Conservation (phyloP, 2,329 filamentous ascomycete genomes). For the Aspergillus brunneoviolaceus region DNA sequence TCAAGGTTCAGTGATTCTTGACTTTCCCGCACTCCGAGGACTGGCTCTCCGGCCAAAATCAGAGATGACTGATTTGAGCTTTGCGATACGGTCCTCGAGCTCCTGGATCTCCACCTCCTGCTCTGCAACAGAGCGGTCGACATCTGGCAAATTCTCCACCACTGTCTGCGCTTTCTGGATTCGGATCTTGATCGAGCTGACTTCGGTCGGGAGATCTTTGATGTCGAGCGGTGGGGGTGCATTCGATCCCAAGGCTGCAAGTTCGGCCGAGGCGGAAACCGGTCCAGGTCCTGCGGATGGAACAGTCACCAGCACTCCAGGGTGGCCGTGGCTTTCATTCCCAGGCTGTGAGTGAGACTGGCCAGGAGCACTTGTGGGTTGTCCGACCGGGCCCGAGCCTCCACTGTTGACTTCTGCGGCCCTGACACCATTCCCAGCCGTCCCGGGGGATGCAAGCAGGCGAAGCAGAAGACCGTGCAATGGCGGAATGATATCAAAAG, state of each 20-base stretch:
- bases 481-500: constrained; percentile 81
- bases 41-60: constrained; percentile 41
- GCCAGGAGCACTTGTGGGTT: constrained; percentile 8
- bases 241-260: constrained; percentile 26
- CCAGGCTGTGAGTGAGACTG: constrained; percentile 25
- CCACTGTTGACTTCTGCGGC: constrained; percentile 24
- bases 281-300: constrained; percentile 32
- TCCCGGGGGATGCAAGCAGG: constrained; percentile 56
- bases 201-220: constrained; percentile 77
- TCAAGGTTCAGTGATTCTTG: constrained; percentile 9
- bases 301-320: constrained; percentile 26
- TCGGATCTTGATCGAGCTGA: constrained; percentile 77
- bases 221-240: constrained; percentile 54
- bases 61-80: constrained; percentile 41
- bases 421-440: constrained; percentile 37
- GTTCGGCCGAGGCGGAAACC: constrained; percentile 22
- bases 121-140: constrained; percentile 45
- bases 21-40: not conserved
- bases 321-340: constrained; percentile 28
- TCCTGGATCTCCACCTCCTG: constrained; percentile 46
- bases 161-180: constrained; percentile 70
- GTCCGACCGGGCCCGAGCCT: constrained; percentile 22
- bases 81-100: constrained; percentile 41
- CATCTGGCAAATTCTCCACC: constrained; percentile 45
- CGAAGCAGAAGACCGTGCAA: constrained; percentile 75